Evolutionary conservation across 2,329 filamentous ascomycete species (phyloP).

Genomic region (Lecanicillium sp.): DNA sequence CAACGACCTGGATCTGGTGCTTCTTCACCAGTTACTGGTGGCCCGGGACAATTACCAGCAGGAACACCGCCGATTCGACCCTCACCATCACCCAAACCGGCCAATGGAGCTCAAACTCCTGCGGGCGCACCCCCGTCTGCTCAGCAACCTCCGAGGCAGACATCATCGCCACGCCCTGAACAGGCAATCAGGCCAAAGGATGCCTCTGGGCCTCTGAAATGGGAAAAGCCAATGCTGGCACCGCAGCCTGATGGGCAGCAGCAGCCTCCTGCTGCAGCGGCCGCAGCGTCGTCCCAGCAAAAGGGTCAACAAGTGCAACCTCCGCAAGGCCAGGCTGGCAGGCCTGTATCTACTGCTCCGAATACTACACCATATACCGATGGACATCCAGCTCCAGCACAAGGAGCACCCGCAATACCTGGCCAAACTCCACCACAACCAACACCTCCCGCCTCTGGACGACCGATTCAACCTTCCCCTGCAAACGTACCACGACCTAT

Average conservation of each 20-base stretch:
- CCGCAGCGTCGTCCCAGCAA: slow-evolving; percentile 7
- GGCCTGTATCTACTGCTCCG: neutral
- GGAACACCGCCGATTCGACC: slow-evolving; percentile 20
- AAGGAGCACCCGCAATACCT: slow-evolving; percentile 7
- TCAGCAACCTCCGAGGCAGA: slow-evolving; percentile 21
- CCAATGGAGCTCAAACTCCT: slow-evolving; percentile 24
- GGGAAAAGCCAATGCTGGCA: slow-evolving; percentile 34
- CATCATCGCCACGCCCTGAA: slow-evolving; percentile 26
- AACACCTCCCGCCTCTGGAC: slow-evolving; percentile 11
- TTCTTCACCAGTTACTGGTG: slow-evolving; percentile 17
- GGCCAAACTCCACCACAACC: slow-evolving; percentile 10
- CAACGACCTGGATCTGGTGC: slow-evolving; percentile 18
- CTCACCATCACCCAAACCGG: slow-evolving; percentile 21
- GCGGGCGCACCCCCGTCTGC: slow-evolving; percentile 17
- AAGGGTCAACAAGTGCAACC: slow-evolving; percentile 12
- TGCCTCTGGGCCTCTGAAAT: slow-evolving; percentile 23
- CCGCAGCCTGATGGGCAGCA: slow-evolving; percentile 17
- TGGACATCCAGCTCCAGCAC: no score
- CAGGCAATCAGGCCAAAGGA: slow-evolving; percentile 20
- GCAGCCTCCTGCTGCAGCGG: slow-evolving; percentile 15
- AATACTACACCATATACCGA: slow-evolving; percentile 7
- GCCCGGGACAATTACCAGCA: slow-evolving; percentile 19
- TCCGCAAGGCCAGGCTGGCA: slow-evolving; percentile 5
- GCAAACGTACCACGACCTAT: slow-evolving; percentile 20
- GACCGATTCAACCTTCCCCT: slow-evolving; percentile 11